Evolutionary conservation across 2,329 filamentous ascomycete genomes (phyloP), one percentile per base, ranked within the genome.

Genomic region (Penicillium decumbens): DNA sequence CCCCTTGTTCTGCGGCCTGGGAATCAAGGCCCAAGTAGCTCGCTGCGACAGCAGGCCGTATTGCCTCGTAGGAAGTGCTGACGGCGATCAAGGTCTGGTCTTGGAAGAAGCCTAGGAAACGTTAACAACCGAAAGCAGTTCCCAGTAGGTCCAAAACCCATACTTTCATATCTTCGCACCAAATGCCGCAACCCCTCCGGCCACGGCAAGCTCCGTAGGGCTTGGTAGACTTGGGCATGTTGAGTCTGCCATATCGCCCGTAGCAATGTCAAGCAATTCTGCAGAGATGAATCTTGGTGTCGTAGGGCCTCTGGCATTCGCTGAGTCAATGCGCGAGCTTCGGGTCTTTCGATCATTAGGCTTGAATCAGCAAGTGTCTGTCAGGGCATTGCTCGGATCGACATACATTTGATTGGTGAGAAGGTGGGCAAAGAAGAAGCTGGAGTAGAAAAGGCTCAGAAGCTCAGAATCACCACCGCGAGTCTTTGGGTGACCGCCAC

Each of bases 401-500:
- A 57, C 68, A 58, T 27, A 73, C 71, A 71, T 61, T 57, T 73
- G 63, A 42, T 71, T 62, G 8, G 64, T 65, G 38, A 73, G 64
- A 41, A 73, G 65, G 35, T 72, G 68, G 6, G 66, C 65, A 41
- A 73, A 64, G 41, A 73, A 64, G 49, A 70, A 72, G 10, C 63
- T 62, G 4, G 69, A 67, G 43, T 72, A 73, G 50, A 68, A 74
- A 6, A 64, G 51, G 53, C 65, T 66, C 12, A 73, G 53, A 3
- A 72, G 55, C 9, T 64, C 55, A 5, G 54, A 38, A 25, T 68
- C 60, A 12, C 56, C 56, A 4, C 51, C 51, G 41, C 57, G 45
- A 24, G 47, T 28, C 5, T 49, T 49, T 13, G 43, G 25, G 8
- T 35, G 41, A 12, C 53, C 55, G 33, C 45, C 53, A 3, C 57